Base-by-base conservation (phyloP, 805 yeast species). In the Candida tallmaniae region DNA sequence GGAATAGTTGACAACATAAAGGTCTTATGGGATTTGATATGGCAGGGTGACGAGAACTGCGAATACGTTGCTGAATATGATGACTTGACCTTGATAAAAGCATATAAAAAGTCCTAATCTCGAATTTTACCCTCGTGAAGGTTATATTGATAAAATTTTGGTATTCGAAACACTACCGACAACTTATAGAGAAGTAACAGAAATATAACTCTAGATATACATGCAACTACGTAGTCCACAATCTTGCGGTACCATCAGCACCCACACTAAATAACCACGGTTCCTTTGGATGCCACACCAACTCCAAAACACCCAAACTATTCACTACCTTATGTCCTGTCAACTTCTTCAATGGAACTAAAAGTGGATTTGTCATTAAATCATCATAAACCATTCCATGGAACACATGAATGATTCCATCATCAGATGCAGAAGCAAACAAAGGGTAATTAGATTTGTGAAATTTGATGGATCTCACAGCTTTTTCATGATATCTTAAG, bases 251-350 rank as follows among this genome's bases (percentile, higher is more conserved):
- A 41, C 95, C 87, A 62, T 93, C 98, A 15, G 97, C 97, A 50
- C 97, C 98, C 8, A 96, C 86, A 55, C 93, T 81, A 59, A 93
- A 88, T 54, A 93, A 70, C 98, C 98, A 93, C 0, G 98, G 96
- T 64, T 93, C 97, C 50, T 81, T 79, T 45, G 97, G 97, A 70
- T 93, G 98, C 98, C 98, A 93, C 32, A 76, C 76, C 31, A 83
- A 75, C 53, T 80, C 83, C 53, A 93, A 70, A 11, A 93, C 95
- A 54, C 98, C 98, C 38, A 93, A 65, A 52, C 83, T 81, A 48
- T 76, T 76, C 14, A 78, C 66, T 30, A 87, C 73, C 56, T 82
- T 80, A 62, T 93, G 98, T 8, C 97, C 98, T 28, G 82, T 78
- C 54, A 93, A 70, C 55, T 89, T 88, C 76, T 93, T 93, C 62